Conservation (phyloP, 1,139 yeast genomes). For the Suhomyces atakaporum region DNA sequence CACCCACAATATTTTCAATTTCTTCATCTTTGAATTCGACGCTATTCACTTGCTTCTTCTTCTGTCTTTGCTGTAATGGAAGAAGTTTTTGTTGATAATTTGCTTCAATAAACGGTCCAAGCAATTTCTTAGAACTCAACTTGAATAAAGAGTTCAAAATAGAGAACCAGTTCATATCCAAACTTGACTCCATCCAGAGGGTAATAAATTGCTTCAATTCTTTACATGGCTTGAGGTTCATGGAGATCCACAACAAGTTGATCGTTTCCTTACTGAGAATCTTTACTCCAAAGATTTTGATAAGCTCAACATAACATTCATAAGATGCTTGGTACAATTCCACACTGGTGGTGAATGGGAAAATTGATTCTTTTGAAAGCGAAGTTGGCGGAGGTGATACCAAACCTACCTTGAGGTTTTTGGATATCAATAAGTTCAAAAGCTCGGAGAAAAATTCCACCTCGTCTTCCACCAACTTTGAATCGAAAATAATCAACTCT, state of each 20-base stretch:
- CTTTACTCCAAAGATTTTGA: slow-evolving; percentile 40
- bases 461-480: slow-evolving; percentile 35
- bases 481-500: slow-evolving; percentile 46
- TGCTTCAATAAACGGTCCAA: slow-evolving; percentile 41
- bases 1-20: slow-evolving; percentile 45
- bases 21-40: slow-evolving; percentile 49
- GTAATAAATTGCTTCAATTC: slow-evolving; percentile 36
- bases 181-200: slow-evolving; percentile 44
- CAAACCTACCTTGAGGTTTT: slow-evolving; percentile 42
- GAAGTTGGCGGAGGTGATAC: slow-evolving; percentile 39
- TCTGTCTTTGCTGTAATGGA: slow-evolving; percentile 47
- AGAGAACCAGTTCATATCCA: slow-evolving; percentile 43
- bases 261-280: slow-evolving; percentile 39
- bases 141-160: slow-evolving; percentile 42
- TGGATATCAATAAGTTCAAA: slow-evolving; percentile 35
- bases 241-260: slow-evolving; percentile 45
- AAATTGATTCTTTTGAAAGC: slow-evolving; percentile 34
- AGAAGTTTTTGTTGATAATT: slow-evolving; percentile 45
- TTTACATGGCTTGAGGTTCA: slow-evolving; percentile 44
- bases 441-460: slow-evolving; percentile 33
- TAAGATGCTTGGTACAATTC: slow-evolving; percentile 40
- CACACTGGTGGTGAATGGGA: slow-evolving; percentile 44
- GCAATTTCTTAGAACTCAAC: slow-evolving; percentile 39
- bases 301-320: slow-evolving; percentile 41
- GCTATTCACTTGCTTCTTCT: slow-evolving; percentile 34